phyloP scores from a whole-genome alignment of 208 protist genomes.

The Leishmania gerbilli region DNA sequence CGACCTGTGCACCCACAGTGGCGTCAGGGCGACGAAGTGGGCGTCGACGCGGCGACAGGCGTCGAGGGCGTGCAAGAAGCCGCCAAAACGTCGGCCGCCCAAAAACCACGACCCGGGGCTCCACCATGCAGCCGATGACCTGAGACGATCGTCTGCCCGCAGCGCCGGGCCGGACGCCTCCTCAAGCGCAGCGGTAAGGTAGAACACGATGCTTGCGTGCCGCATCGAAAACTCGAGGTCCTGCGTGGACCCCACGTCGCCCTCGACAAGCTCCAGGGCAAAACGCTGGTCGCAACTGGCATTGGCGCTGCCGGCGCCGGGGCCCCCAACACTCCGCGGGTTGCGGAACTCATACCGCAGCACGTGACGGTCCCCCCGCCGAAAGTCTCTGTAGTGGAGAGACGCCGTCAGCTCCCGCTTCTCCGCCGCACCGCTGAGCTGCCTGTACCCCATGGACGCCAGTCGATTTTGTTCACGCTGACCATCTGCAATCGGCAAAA shows the following conservation, averaged over 20 bases:
- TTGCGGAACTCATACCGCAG: conserved; percentile 42
- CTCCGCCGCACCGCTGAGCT: conserved; percentile 18
- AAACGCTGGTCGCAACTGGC: conserved; percentile 13
- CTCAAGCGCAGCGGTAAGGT: conserved; percentile 43
- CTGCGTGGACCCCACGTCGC: conserved; percentile 33
- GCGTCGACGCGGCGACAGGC: conserved; percentile 63
- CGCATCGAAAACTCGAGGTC: conserved; percentile 62
- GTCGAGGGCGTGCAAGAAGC: conserved; percentile 55
- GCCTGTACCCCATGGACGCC: conserved; percentile 32
- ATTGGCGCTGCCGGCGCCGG: background rate
- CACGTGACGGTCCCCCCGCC: conserved; percentile 25
- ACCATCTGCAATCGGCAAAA: conserved; percentile 47
- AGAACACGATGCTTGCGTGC: conserved; percentile 55
- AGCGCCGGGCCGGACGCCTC: conserved; percentile 22
- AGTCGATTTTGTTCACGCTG: conserved; percentile 25
- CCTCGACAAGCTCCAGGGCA: conserved; percentile 58
- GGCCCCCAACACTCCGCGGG: background rate
- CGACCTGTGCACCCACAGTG: conserved; percentile 57
- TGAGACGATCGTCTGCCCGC: conserved; percentile 8
- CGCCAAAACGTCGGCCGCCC: conserved; percentile 33
- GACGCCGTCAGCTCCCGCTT: conserved; percentile 23
- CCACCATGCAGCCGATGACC: conserved; percentile 12
- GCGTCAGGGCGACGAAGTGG: conserved; percentile 65
- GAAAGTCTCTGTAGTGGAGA: conserved; percentile 22
- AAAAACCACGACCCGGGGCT: conserved; percentile 6